Evolutionary conservation across 768 basidiomycete species (phyloP).

Genomic region (Suillus decipiens): DNA sequence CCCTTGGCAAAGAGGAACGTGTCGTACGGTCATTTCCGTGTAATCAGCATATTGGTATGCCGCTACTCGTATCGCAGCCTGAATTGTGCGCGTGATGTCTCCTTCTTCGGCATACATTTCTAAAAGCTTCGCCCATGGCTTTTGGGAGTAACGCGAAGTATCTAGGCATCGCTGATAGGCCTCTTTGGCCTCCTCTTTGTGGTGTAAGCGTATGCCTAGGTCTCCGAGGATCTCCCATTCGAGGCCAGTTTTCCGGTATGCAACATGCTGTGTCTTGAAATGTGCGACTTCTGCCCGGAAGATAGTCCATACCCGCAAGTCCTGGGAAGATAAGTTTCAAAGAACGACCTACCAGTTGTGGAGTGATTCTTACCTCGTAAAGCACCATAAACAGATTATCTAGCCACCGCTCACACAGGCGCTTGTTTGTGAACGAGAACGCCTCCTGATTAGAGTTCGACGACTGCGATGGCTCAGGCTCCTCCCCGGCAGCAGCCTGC

Average conservation of each 20-base stretch:
- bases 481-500: conserved; percentile 40
- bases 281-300: conserved; percentile 98
- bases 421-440: conserved; percentile 94
- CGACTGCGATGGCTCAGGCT: conserved; percentile 27
- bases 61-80: conserved; percentile 89
- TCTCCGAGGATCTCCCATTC: conserved; percentile 99
- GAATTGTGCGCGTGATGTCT: conserved; percentile 86
- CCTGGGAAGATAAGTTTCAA: conserved; percentile 45
- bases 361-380: conserved; percentile 69
- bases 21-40: conserved; percentile 80
- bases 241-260: conserved; percentile 93
- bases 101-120: conserved; percentile 98
- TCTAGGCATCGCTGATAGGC: conserved; percentile 96
- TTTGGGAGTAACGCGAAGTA: conserved; percentile 78
- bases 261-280: conserved; percentile 98
- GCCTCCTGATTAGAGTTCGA: conserved; percentile 48
- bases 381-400: conserved; percentile 98
- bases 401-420: conserved; percentile 96
- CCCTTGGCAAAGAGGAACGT: conserved; percentile 3
- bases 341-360: neutral
- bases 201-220: conserved; percentile 87
- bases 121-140: conserved; percentile 92
- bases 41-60: conserved; percentile 93
- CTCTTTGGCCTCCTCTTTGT: conserved; percentile 98
- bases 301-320: conserved; percentile 97